A percentile compares a stretch with the other conserved stretches of the same genome.
phyloP scores from a whole-genome alignment of 208 protist genomes.

The Crithidia expoeki region DNA sequence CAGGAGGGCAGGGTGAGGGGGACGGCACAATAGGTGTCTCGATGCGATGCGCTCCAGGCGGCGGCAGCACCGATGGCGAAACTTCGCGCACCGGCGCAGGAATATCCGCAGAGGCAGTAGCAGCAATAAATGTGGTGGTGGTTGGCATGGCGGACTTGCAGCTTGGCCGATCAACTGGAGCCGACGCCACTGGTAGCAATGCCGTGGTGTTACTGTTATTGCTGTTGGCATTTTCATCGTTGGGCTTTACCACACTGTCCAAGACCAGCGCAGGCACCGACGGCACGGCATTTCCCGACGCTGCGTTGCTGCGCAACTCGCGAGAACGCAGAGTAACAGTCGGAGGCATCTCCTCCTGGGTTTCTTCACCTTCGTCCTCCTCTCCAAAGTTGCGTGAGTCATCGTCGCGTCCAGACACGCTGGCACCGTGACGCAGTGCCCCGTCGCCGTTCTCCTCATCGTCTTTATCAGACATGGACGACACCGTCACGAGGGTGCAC shows the following conservation, averaged over 20 bases:
- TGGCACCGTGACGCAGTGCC: background rate
- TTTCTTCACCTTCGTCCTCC: background rate
- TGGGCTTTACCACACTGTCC: constrained; percentile 16
- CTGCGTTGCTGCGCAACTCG: background rate
- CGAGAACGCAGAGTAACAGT: constrained; percentile 18
- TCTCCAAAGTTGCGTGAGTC: background rate
- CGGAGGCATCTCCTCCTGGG: constrained; percentile 16
- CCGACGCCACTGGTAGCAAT: background rate
- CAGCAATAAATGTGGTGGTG: background rate
- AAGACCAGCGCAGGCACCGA: constrained; percentile 14
- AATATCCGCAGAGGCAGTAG: background rate
- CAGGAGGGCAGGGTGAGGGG: background rate
- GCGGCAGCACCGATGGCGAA: constrained; percentile 24
- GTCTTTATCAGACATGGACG: constrained; percentile 39
- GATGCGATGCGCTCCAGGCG: constrained; percentile 12
- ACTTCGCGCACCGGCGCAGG: constrained; percentile 2
- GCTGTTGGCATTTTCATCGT: background rate
- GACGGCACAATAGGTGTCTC: background rate
- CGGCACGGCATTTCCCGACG: background rate
- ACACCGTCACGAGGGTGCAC: constrained; percentile 43
- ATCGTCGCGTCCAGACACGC: background rate
- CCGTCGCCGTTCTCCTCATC: background rate
- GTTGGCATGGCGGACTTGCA: background rate
- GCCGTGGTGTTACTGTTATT: background rate
- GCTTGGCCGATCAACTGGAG: background rate